Evolutionary conservation across 176 grass and related monocot species (phyloP), one percentile per base, ranked within the genome.

Genomic region (Saccharum spontaneum): DNA sequence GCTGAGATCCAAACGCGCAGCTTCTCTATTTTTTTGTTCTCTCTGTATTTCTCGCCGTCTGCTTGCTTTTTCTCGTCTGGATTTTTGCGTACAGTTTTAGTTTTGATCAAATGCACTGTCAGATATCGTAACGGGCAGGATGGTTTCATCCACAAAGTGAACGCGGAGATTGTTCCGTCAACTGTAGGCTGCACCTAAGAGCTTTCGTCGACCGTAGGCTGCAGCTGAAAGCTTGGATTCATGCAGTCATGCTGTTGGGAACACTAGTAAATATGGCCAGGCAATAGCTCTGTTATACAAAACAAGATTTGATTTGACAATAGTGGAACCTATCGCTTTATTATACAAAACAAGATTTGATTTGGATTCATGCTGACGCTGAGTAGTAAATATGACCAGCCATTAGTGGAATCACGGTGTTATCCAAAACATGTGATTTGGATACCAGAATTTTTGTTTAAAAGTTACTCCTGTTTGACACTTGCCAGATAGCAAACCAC

Each of bases 1-100:
- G 80, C 88, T 87, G 93, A 92, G 82, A 92, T 90, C 85, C 90
- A 69, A 16, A 0, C 41, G 17, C 9, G 3, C 31, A 72, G 6
- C 38, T 12, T 8, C 0, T 13, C 0, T 10, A 28, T 11, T 9
- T 0, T 5, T 20, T 40, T 24, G 13, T 41, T 71, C 2, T 72
- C 8, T 59, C 10, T 61, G 18, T 49, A 30, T 34, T 34, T 31
- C 18, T 30, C 31, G 54, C 5, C 17, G 1, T 22, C 10, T 48
- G 16, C 22, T 15, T 48, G 16, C 22, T 15, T 43, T 59, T 10
- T 26, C 10, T 66, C 0, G 18, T 40, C 26, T 64, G 5, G 13
- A 39, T 39, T 37, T 22, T 8, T 15, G 44, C 7, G 22, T 28
- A 13, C 13, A 10, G 2, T 10, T 10, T 65, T n/a, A 24, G 59